phyloP scores from a whole-genome alignment of 202 grass and related monocot genomes.

The Bolboschoenoplectus hybrid region DNA sequence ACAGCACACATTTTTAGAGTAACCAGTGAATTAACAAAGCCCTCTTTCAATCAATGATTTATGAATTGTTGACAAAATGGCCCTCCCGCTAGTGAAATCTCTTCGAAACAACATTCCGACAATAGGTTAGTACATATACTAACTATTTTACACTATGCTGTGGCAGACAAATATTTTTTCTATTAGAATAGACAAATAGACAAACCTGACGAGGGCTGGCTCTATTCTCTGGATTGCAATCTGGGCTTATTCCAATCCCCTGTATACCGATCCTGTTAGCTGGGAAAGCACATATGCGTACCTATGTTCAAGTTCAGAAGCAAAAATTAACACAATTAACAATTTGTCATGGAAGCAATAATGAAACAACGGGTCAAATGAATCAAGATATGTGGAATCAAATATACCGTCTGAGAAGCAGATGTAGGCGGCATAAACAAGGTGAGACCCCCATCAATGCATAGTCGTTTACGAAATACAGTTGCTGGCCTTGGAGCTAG shows the following conservation, averaged over 20 bases:
- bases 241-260: conserved; percentile 82
- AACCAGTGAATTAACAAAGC: conserved; percentile 4
- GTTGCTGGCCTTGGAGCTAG: conserved; percentile 77
- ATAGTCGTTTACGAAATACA: conserved; percentile 71
- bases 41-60: not conserved
- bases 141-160: not conserved
- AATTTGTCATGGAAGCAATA: conserved; percentile 1
- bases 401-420: conserved; percentile 71
- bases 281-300: conserved; percentile 86
- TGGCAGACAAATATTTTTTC: not conserved
- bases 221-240: conserved; percentile 89
- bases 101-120: conserved; percentile 3
- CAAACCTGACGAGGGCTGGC: conserved; percentile 77
- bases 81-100: not conserved
- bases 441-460: conserved; percentile 92
- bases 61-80: not conserved
- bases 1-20: conserved; percentile 2
- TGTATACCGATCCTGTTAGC: conserved; percentile 58
- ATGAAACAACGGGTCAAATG: conserved; percentile 29
- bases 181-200: conserved; percentile 19
- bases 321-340: conserved; percentile 2
- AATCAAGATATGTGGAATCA: conserved; percentile 17
- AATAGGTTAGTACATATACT: not conserved
- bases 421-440: conserved; percentile 99
- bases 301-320: conserved; percentile 42